Conservation (phyloP, 495 filamentous ascomycete genomes). For the Tuber borchii region DNA sequence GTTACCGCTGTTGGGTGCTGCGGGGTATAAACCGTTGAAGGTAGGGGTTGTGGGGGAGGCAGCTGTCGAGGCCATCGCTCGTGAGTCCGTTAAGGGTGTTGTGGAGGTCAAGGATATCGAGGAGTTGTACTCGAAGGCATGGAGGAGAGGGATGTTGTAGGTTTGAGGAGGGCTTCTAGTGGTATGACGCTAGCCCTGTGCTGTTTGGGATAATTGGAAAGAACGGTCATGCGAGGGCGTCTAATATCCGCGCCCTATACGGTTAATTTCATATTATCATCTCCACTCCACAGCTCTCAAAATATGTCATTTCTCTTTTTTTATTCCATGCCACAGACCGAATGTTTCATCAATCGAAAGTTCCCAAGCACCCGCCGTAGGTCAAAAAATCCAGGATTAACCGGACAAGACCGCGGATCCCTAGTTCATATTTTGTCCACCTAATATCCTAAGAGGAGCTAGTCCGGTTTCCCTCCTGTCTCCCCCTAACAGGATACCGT, state of each 20-base stretch:
- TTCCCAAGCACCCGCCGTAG: background rate
- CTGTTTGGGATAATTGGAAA: background rate
- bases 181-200: background rate
- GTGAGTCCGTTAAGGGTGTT: slow-evolving; percentile 61
- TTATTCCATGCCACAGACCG: background rate
- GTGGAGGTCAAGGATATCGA: slow-evolving; percentile 66
- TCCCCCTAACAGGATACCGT: background rate
- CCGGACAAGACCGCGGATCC: background rate
- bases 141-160: slow-evolving; percentile 77
- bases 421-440: background rate
- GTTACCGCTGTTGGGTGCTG: slow-evolving; percentile 69
- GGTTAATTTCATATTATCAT: background rate
- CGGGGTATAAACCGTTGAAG: slow-evolving; percentile 75
- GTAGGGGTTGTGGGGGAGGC: slow-evolving; percentile 80
- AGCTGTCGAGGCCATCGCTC: slow-evolving; percentile 68
- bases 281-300: background rate
- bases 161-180: background rate
- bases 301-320: background rate
- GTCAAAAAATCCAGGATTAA: background rate
- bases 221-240: background rate
- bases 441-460: background rate
- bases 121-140: slow-evolving; percentile 63
- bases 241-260: background rate
- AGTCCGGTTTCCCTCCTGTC: background rate
- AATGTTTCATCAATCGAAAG: background rate